Evolutionary conservation across 2,329 filamentous ascomycete genomes (phyloP).

Genomic region (Alternaria novae-zelandiae): DNA sequence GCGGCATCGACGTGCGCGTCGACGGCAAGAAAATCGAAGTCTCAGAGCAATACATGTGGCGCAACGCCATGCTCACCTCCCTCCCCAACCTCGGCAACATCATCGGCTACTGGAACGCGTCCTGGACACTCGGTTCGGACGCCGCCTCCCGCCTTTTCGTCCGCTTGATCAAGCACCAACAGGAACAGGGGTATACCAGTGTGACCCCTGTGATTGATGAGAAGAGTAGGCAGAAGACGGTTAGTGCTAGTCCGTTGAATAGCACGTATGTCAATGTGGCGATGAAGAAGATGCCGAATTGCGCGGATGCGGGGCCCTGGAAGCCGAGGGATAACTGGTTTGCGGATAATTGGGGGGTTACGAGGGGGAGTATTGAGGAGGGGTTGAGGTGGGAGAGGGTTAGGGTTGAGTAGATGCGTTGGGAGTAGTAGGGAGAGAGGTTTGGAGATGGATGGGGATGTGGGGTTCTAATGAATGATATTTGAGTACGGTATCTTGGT

Average conservation of each 20-base stretch:
- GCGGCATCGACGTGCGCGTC: conserved; percentile 58
- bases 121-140: conserved; percentile 69
- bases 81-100: conserved; percentile 66
- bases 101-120: conserved; percentile 65
- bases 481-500: background rate
- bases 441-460: background rate
- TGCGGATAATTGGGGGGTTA: conserved; percentile 52
- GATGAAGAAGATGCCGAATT: conserved; percentile 53
- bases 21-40: conserved; percentile 58
- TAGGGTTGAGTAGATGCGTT: conserved; percentile 1
- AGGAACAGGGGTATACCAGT: conserved; percentile 49
- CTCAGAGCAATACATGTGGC: conserved; percentile 64
- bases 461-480: background rate
- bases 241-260: conserved; percentile 53
- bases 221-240: conserved; percentile 47
- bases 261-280: conserved; percentile 60
- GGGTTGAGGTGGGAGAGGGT: conserved; percentile 47
- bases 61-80: conserved; percentile 66
- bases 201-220: conserved; percentile 56
- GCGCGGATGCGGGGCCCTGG: conserved; percentile 55
- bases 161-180: conserved; percentile 60
- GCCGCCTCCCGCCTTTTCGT: conserved; percentile 57
- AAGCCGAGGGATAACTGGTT: conserved; percentile 53
- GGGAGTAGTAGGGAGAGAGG: background rate
- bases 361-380: conserved; percentile 51